A percentile compares a stretch with the other conserved stretches of the same genome.
These are phyloP conservation scores for Stipa capillata DNA, from an alignment of 176 grass and related monocot species.

Conservation along the genomic window DNA sequence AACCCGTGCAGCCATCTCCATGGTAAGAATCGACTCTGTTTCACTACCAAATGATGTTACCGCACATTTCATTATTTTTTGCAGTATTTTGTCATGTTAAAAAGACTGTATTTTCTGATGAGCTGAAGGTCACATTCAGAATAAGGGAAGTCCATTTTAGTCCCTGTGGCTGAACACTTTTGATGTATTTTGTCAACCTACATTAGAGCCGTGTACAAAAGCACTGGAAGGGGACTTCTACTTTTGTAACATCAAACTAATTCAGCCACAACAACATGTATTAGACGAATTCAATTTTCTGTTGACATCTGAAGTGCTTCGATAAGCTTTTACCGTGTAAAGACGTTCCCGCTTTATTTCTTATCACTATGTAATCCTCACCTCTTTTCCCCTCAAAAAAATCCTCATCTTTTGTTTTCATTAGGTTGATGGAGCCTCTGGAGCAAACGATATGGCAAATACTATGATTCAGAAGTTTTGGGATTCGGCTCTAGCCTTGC, in stretches of 20 bases:
- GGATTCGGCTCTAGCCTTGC: slow-evolving; percentile 63
- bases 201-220: not conserved
- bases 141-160: not conserved
- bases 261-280: not conserved
- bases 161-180: not conserved
- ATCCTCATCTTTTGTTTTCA: not conserved
- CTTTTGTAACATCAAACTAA: not conserved
- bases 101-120: not conserved
- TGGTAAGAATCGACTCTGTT: slow-evolving; percentile 37
- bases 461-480: slow-evolving; percentile 82
- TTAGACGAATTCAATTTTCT: not conserved
- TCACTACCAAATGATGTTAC: not conserved
- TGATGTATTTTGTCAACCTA: too few relatives aligned
- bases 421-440: slow-evolving; percentile 28
- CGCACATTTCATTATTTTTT: not conserved
- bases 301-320: not conserved
- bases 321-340: not conserved
- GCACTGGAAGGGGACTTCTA: not conserved
- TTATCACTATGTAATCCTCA: not conserved
- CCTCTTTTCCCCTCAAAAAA: too few relatives aligned
- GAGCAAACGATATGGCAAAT: slow-evolving; percentile 46
- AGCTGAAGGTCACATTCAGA: not conserved
- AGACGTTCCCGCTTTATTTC: not conserved
- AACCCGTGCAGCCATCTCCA: slow-evolving; percentile 62
- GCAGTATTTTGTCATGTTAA: not conserved